phyloP scores from a whole-genome alignment of 208 protist genomes.

The Trypanosoma cruzi region DNA sequence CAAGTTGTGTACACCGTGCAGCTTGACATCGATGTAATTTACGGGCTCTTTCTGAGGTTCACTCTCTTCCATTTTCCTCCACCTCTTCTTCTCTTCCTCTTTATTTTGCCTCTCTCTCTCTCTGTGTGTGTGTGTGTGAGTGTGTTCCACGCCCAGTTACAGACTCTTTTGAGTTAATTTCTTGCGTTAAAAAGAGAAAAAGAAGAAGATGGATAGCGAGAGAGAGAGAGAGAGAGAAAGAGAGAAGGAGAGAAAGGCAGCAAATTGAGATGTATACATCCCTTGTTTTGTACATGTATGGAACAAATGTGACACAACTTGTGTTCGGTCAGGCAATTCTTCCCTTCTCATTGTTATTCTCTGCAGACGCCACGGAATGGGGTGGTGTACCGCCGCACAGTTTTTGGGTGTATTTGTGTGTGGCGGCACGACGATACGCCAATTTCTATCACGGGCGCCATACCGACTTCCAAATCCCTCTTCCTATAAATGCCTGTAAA shows the following conservation, averaged over 20 bases:
- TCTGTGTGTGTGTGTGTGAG: neutral
- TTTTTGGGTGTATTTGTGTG: no score
- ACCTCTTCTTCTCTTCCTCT: neutral
- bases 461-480: neutral
- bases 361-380: no score
- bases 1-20: constrained; percentile 56
- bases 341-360: no score
- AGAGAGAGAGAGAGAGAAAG: neutral
- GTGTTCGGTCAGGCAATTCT: no score
- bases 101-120: neutral
- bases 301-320: no score
- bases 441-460: no score
- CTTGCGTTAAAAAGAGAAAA: neutral
- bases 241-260: no score
- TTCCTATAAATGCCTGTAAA: neutral
- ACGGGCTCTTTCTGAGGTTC: constrained; percentile 16
- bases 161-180: neutral
- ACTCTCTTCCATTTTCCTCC: neutral
- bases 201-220: neutral
- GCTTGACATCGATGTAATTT: constrained; percentile 83
- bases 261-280: no score
- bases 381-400: no score
- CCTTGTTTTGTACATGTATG: no score
- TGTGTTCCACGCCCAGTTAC: neutral
- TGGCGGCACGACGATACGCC: no score